A percentile compares a stretch with the other conserved stretches of the same genome.
Evolutionary conservation across 305 asterid genomes (phyloP).

Genomic region (Solanum hybrid): DNA sequence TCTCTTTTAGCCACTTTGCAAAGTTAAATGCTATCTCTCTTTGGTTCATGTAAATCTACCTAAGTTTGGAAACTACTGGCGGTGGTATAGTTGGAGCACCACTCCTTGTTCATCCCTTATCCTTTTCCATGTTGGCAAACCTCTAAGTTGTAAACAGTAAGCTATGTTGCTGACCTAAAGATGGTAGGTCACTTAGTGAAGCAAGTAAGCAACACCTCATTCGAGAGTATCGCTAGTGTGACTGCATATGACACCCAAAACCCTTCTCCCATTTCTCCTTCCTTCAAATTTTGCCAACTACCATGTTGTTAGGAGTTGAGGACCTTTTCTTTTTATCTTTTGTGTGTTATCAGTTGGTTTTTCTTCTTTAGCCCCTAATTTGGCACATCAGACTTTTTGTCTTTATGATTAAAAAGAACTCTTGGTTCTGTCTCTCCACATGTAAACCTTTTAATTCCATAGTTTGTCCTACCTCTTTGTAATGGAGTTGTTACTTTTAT

Average conservation of each 20-base stretch:
- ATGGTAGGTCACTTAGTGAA: not conserved
- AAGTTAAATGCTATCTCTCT: not conserved
- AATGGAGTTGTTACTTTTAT: not conserved
- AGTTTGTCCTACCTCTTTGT: not conserved
- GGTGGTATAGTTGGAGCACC: not conserved
- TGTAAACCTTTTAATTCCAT: not conserved
- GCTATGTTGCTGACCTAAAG: not conserved
- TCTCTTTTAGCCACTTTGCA: not conserved
- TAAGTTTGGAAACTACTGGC: not conserved
- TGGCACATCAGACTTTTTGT: not conserved
- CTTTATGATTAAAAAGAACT: not conserved
- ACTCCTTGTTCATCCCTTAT: not conserved
- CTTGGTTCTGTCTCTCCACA: not conserved
- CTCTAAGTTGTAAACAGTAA: not conserved
- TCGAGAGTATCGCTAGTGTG: not conserved
- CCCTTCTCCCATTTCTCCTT: not conserved
- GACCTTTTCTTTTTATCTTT: not conserved
- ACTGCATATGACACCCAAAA: not conserved
- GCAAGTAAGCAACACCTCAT: not conserved
- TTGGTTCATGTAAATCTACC: not conserved
- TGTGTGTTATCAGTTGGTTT: not conserved
- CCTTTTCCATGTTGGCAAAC: not conserved
- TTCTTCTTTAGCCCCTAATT: not conserved
- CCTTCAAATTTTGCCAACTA: not conserved
- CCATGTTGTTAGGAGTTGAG: not conserved